Evolutionary conservation across 768 basidiomycete species (phyloP), one percentile per base, ranked within the genome.

Genomic region (Mycena maculata): DNA sequence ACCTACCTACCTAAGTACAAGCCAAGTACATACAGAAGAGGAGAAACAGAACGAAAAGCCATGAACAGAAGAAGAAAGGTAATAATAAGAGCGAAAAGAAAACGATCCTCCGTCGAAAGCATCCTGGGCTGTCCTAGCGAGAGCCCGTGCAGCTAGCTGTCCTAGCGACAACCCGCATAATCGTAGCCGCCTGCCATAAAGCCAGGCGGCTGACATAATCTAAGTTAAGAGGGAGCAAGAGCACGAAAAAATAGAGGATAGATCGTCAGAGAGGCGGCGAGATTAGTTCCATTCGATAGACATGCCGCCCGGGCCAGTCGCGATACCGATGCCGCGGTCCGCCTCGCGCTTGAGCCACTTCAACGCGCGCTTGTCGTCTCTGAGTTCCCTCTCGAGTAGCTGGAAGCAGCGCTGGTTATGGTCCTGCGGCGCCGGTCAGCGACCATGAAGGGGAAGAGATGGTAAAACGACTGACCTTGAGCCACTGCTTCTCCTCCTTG

Each of bases 401-500:
- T 89, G 87, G 33, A 84, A 83, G 74, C 93, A 94, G 12, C 84
- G 83, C 73, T 88, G 86, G 75, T 97, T 96, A 76, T 97, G 95
- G 55, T 92, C 91, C 90, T 92, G 69, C 30, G n/a, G 60, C 2
- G 33, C 50, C 9, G 39, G 16, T 22, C 13, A 39, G 42, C 41
- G 54, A 64, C 47, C 45, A n/a, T 13, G 36, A 16, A 54, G 33
- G 39, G 33, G 68, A 54, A 20, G 22, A 65, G 38, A 33, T 61
- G 41, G 38, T 70, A 42, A 42, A n/a, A 59, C 39, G 38, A 77
- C 83, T 54, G 66, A 89, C 90, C 83, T 91, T 92, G 53, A 99
- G 74, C 97, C 97, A 99, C 60, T 86, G 80, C 68, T 88, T 91
- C 82, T 98, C 95, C 66, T 92, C 91, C 75, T 91, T 93, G 20